Evolutionary conservation across 768 basidiomycete species (phyloP).

Genomic region (Naganishia friedmannii): DNA sequence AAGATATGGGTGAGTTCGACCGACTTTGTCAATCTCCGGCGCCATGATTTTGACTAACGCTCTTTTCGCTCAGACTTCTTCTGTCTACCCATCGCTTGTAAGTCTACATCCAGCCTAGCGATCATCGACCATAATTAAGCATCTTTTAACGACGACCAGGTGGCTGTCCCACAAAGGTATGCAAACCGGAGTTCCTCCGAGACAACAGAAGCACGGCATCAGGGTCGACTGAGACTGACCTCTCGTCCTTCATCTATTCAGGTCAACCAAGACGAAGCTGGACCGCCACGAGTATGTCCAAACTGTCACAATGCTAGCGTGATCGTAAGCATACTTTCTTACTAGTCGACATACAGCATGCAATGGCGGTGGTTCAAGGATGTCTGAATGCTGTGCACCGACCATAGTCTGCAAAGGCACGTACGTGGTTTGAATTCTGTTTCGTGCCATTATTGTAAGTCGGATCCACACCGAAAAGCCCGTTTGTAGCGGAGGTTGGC

Average conservation of each 20-base stretch:
- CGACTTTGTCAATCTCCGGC: too few species aligned
- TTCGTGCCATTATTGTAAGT: slow-evolving; percentile 16
- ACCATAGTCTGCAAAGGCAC: slow-evolving; percentile 1
- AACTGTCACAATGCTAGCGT: slow-evolving; percentile 18
- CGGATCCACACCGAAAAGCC: too few species aligned
- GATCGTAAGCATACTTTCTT: not conserved
- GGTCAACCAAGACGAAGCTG: slow-evolving; percentile 18
- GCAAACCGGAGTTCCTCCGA: not conserved
- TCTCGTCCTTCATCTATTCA: not conserved
- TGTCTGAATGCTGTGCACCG: not conserved
- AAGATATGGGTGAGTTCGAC: too few species aligned
- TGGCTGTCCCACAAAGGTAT: slow-evolving; percentile 13
- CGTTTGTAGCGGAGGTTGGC: too few species aligned
- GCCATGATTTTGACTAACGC: too few species aligned
- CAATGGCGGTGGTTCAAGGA: not conserved
- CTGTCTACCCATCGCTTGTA: slow-evolving; percentile 5
- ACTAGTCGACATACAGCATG: not conserved
- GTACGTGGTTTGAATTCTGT: slow-evolving; percentile 20
- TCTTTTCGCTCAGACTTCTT: not conserved
- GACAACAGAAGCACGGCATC: not conserved
- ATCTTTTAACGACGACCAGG: not conserved
- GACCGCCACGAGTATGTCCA: slow-evolving; percentile 13
- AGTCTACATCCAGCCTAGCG: not conserved
- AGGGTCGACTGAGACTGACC: not conserved
- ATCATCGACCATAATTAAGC: not conserved